Base-by-base conservation (phyloP, 164 flowering plant genomes). In the Annona cherimola region DNA sequence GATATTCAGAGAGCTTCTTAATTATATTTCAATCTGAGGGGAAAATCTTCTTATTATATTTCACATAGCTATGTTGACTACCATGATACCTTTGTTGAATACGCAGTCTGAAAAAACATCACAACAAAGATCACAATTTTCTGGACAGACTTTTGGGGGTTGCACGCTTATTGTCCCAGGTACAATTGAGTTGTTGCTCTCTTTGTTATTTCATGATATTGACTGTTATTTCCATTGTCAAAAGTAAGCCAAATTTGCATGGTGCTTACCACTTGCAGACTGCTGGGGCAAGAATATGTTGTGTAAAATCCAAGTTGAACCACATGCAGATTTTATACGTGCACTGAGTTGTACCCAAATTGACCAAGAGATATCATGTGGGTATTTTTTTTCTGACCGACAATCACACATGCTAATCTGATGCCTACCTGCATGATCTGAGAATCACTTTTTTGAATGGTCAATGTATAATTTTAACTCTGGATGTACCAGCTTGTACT, bases 71-170 rank as follows among this genome's bases (percentile, higher is more conserved):
- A 19, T 26, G 20, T 62, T 39, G 40, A 62, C 35, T 62, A 5
- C 26, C 7, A 62, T 40, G 71, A 41, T 50, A 41, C 9, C 54
- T 46, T 45, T 68, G 45, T 45, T 71, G 19, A 14, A 12, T 61
- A 69, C n/a, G 14, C 80, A 93, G 97, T 78, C 81, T 93, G 70
- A 91, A 90, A 75, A 90, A 71, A 76, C 46, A 72, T 69, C 84
- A 84, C 60, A 73, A 61, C 39, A 82, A 81, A 40, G 86, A 83
- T 63, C 75, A 81, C 74, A 91, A 83, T 83, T 87, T 89, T 75
- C 67, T 85, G 84, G 97, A 91, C 73, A 83, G 87, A 59, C 90
- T 91, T 67, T 71, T 85, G 68, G 98, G 97, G 76, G 86, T 83
- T 75, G 89, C 90, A 55, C 88, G 94, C 26, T 74, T 91, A 46